Evolutionary conservation across 106 monocot genomes (phyloP).

Genomic region (Platanthera guangdongensis): DNA sequence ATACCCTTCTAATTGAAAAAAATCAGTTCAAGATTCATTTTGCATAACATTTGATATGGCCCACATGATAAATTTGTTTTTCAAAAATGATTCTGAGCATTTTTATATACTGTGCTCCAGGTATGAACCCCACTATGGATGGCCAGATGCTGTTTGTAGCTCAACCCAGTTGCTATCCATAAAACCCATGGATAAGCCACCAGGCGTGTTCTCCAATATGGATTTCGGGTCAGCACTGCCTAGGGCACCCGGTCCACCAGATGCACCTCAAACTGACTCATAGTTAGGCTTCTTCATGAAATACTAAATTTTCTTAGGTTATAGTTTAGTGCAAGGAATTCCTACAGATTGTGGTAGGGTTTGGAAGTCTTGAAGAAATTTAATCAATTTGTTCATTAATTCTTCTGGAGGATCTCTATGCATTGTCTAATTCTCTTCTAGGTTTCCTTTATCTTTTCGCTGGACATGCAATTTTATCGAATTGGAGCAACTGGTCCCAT

Average conservation of each 20-base stretch:
- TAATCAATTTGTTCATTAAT: conserved; percentile 29
- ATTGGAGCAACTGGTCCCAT: no score
- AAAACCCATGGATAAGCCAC: conserved; percentile 59
- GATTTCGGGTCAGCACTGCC: conserved; percentile 33
- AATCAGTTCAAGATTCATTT: no score
- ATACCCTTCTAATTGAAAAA: not conserved
- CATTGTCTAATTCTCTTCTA: no score
- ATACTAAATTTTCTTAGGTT: conserved; percentile 6
- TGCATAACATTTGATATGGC: no score
- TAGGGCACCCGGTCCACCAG: conserved; percentile 10
- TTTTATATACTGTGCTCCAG: conserved; percentile 18
- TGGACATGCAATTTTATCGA: no score
- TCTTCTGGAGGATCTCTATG: conserved; percentile 14
- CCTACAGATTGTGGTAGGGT: not conserved
- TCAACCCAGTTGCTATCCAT: conserved; percentile 83
- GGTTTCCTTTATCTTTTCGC: no score
- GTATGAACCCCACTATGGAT: conserved; percentile 95
- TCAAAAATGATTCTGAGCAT: not conserved
- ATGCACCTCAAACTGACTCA: conserved; percentile 6
- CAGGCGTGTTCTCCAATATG: conserved; percentile 45
- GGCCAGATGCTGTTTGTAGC: conserved; percentile 92
- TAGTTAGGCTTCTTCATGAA: not conserved
- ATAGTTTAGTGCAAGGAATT: conserved; percentile 16
- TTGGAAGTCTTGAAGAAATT: not conserved
- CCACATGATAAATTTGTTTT: not conserved